Evolutionary conservation across 164 flowering plant genomes (phyloP), one percentile per base, ranked within the genome.

Genomic region (Berberis thunbergii): DNA sequence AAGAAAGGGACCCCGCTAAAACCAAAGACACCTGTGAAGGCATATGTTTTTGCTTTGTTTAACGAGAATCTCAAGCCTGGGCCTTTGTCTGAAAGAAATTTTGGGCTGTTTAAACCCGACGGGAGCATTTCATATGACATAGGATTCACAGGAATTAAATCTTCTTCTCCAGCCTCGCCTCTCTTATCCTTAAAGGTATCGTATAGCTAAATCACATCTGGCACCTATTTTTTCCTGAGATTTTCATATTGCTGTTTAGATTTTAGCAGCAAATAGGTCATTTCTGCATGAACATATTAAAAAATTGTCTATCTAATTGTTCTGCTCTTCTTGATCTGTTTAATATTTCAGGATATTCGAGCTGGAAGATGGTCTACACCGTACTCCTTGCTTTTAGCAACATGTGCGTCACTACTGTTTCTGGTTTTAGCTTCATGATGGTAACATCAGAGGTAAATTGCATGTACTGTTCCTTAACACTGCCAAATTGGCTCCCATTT

Each of bases 51-150:
- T 68, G 93, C 93, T 4, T 68, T 88, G 76, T 86, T 88, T 62
- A 91, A 91, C 64, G 97, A 91, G 76, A 78, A 91, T 61, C 70
- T 74, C 78, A 91, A 91, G 73, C 82, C 85, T 12, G 96, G 91
- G 26, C 81, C 84, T 40, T 82, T 86, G 2, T 91, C 96, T 8
- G 97, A 91, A 77, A 84, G 91, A 72, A 88, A 91, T 78, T 91
- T 86, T 66, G 96, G 97, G 53, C 67, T 91, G 69, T 91, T 85
- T 63, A 88, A 91, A 64, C 76, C 88, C 43, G 97, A 88, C 79
- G 97, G 97, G 40, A 91, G 96, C 71, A 82, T 84, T 61, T 49
- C 96, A 2, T 91, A 91, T 76, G 68, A 88, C 58, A 84, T 91
- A 66, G 96, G 97, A 4, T 86, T 88, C 75, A 80, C 83, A 13